These are phyloP conservation scores for Canariomyces notabilis DNA, from an alignment of 2,329 filamentous ascomycete genomes.

Conservation along the genomic window DNA sequence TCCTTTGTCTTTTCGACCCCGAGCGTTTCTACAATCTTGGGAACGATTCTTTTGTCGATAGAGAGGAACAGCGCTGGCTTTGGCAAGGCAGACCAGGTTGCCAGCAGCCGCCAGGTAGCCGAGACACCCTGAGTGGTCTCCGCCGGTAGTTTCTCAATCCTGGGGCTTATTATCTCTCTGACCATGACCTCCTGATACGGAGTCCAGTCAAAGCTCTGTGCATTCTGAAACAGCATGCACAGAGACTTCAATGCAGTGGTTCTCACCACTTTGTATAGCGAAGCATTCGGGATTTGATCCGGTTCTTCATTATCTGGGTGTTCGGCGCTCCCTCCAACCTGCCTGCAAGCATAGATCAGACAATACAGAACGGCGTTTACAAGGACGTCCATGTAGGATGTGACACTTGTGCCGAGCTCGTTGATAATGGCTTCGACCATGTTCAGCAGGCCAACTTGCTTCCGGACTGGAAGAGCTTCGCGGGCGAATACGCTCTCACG, in stretches of 20 bases:
- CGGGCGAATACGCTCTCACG: slow-evolving; percentile 50
- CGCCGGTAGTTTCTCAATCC: slow-evolving; percentile 69
- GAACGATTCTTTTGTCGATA: slow-evolving; percentile 58
- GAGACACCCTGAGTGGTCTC: slow-evolving; percentile 91
- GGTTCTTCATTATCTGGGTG: slow-evolving; percentile 38
- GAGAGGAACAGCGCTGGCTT: slow-evolving; percentile 63
- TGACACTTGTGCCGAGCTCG: slow-evolving; percentile 71
- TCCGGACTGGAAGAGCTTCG: slow-evolving; percentile 62
- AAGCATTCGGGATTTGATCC: slow-evolving; percentile 43
- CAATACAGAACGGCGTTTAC: slow-evolving; percentile 79
- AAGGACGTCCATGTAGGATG: slow-evolving; percentile 62
- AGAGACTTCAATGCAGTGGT: slow-evolving; percentile 78
- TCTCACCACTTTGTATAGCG: slow-evolving; percentile 61
- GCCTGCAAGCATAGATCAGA: slow-evolving; percentile 62
- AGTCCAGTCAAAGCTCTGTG: slow-evolving; percentile 65
- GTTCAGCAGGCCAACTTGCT: slow-evolving; percentile 86
- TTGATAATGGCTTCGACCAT: slow-evolving; percentile 85
- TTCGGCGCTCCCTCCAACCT: slow-evolving; percentile 32
- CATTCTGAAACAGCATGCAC: slow-evolving; percentile 70
- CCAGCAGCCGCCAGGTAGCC: slow-evolving; percentile 72
- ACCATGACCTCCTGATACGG: slow-evolving; percentile 67
- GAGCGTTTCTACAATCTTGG: slow-evolving; percentile 67
- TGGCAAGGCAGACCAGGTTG: slow-evolving; percentile 69
- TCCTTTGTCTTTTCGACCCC: slow-evolving; percentile 62
- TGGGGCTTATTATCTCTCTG: slow-evolving; percentile 68